Percentiles rank a stretch among this genome's conserved stretches.
Conservation (phyloP, 2,329 filamentous ascomycete genomes). For the Fusarium musae region DNA sequence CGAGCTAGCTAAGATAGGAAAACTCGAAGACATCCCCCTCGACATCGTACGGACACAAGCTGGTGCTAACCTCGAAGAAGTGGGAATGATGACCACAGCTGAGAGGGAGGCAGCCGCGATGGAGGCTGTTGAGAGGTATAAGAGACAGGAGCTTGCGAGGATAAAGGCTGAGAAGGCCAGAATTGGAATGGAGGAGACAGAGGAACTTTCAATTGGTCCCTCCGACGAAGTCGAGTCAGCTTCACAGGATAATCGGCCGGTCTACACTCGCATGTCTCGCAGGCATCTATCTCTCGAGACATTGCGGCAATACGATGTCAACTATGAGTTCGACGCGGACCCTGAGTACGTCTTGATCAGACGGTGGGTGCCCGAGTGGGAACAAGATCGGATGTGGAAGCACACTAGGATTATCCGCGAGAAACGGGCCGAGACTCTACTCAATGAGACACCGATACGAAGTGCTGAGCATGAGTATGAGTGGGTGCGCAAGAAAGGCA, state of each 20-base stretch:
- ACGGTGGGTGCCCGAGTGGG: neutral
- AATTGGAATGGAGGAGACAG: too few species aligned
- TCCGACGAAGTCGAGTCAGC: fast-evolving
- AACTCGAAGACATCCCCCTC: too few species aligned
- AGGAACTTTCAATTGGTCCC: fast-evolving
- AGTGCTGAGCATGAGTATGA: too few species aligned
- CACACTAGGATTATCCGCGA: neutral
- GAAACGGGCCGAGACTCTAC: fast-evolving
- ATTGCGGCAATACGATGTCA: neutral
- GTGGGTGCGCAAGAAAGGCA: fast-evolving
- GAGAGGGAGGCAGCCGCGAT: too few species aligned
- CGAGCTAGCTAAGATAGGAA: too few species aligned
- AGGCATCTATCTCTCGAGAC: neutral
- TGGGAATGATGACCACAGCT: too few species aligned
- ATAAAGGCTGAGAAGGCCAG: too few species aligned
- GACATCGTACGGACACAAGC: too few species aligned
- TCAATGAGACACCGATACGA: too few species aligned
- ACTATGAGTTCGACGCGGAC: neutral
- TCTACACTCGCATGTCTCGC: neutral
- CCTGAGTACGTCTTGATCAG: neutral
- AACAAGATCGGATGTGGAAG: neutral
- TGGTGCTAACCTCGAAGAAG: too few species aligned
- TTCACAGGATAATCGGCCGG: neutral
- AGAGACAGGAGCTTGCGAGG: too few species aligned
- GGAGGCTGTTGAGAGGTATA: too few species aligned